Evolutionary conservation across 345 rosid species (phyloP).

Genomic region (Melaleuca quinquenervia): DNA sequence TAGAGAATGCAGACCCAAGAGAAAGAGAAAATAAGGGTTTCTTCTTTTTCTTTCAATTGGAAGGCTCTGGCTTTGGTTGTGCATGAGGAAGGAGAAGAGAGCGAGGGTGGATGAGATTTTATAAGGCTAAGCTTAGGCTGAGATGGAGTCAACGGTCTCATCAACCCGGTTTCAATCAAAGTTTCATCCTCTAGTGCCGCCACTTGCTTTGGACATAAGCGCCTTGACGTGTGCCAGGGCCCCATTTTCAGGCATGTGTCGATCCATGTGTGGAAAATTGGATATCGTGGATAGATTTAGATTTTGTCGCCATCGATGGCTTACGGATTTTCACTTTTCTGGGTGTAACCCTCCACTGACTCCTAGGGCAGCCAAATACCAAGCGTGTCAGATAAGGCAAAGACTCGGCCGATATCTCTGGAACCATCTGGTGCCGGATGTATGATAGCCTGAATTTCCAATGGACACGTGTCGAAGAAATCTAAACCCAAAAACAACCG

Average conservation of each 20-base stretch:
- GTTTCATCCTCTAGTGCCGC: not conserved
- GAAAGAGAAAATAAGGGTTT: not conserved
- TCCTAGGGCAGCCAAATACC: too few relatives aligned
- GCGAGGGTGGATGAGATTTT: not conserved
- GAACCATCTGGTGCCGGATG: too few relatives aligned
- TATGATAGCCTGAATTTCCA: not conserved
- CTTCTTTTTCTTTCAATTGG: not conserved
- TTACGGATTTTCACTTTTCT: not conserved
- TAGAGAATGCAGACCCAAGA: not conserved
- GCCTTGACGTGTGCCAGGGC: not conserved
- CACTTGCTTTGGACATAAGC: not conserved
- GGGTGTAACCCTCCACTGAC: not conserved
- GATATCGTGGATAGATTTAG: not conserved
- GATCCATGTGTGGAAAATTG: not conserved
- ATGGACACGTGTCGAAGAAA: not conserved
- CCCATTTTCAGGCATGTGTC: not conserved
- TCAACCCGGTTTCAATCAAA: not conserved
- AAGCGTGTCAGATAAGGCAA: too few relatives aligned
- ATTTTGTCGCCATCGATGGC: not conserved
- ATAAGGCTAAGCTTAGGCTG: not conserved
- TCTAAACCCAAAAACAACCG: not conserved
- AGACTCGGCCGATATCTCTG: too few relatives aligned
- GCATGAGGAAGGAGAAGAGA: not conserved
- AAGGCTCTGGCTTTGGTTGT: not conserved
- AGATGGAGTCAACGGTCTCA: not conserved